Percentiles rank a stretch among this genome's conserved stretches.
Conservation (phyloP, 2,329 filamentous ascomycete species). For the Geosmithia flava region DNA sequence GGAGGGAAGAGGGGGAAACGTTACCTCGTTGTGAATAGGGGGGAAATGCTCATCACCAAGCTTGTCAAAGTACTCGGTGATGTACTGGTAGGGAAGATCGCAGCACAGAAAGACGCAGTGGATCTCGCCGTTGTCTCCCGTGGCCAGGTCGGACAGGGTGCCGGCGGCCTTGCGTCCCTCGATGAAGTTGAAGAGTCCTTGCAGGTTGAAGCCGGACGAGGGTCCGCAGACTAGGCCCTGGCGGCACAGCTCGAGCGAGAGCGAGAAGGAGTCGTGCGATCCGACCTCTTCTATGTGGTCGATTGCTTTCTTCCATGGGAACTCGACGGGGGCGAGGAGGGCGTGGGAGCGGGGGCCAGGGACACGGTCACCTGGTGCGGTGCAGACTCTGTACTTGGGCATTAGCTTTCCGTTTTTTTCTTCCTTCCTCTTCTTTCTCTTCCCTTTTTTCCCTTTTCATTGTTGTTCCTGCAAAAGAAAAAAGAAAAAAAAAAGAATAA, state of each 20-base stretch:
- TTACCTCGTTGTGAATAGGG: conserved; percentile 28
- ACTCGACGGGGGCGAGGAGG: conserved; percentile 17
- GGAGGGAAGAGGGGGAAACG: no score
- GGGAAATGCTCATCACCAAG: conserved; percentile 34
- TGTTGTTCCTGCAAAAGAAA: background rate
- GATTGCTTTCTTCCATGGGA: conserved; percentile 44
- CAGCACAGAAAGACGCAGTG: conserved; percentile 50
- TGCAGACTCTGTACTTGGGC: background rate
- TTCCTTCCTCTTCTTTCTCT: background rate
- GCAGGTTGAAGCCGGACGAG: conserved; percentile 46
- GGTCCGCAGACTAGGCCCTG: conserved; percentile 48
- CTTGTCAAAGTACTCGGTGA: conserved; percentile 47
- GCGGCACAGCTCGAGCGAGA: conserved; percentile 41
- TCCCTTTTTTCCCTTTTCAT: background rate
- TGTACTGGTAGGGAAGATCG: conserved; percentile 51
- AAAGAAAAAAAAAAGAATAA: no score
- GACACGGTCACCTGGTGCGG: conserved; percentile 13
- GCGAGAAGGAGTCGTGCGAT: conserved; percentile 37
- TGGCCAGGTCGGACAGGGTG: conserved; percentile 27
- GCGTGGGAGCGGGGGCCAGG: conserved; percentile 4
- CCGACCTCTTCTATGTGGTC: conserved; percentile 44
- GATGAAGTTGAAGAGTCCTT: conserved; percentile 37
- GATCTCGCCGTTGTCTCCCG: conserved; percentile 19
- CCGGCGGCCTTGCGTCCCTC: conserved; percentile 29
- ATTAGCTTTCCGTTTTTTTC: background rate